Percentiles rank a stretch among this genome's conserved stretches.
Conservation (phyloP, 495 filamentous ascomycete species). For the Aeminium ludgeri region DNA sequence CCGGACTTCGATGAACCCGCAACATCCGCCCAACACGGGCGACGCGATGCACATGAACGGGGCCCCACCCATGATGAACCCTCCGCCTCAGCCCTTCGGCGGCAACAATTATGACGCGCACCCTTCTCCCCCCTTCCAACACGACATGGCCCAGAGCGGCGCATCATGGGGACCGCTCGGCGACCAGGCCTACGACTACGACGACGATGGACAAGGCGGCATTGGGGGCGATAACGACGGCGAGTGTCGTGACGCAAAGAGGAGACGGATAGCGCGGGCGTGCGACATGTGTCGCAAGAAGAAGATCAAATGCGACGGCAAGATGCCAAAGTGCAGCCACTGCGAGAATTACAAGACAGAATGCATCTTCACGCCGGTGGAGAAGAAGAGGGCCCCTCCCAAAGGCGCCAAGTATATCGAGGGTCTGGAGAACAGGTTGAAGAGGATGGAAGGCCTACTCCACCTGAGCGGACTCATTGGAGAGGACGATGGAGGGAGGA, state of each 20-base stretch:
- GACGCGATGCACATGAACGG: no score
- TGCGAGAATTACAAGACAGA: slow-evolving; percentile 98
- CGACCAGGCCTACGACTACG: slow-evolving; percentile 2
- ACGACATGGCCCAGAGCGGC: slow-evolving; percentile 20
- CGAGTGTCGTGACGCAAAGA: slow-evolving; percentile 74
- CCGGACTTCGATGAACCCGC: no score
- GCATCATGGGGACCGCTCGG: no score
- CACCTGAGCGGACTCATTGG: slow-evolving; percentile 75
- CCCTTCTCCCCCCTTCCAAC: slow-evolving; percentile 39
- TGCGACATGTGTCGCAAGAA: slow-evolving; percentile 99
- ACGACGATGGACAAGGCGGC: slow-evolving; percentile 19
- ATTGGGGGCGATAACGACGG: slow-evolving; percentile 43
- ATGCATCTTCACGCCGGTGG: slow-evolving; percentile 91
- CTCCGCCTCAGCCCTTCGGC: slow-evolving; percentile 55
- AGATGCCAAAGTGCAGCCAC: slow-evolving; percentile 85
- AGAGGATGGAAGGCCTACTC: slow-evolving; percentile 81
- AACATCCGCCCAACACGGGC: no score
- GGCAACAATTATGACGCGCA: slow-evolving; percentile 47
- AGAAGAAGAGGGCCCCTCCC: slow-evolving; percentile 95
- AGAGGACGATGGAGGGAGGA: slow-evolving; percentile 71
- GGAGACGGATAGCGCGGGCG: slow-evolving; percentile 82
- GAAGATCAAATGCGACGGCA: slow-evolving; percentile 99
- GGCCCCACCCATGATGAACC: slow-evolving; percentile 44
- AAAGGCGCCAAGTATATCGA: slow-evolving; percentile 99
- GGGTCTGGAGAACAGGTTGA: slow-evolving; percentile 84